Evolutionary conservation across 2,329 filamentous ascomycete species (phyloP).

Genomic region (Mycosphaerelloides madeirae): DNA sequence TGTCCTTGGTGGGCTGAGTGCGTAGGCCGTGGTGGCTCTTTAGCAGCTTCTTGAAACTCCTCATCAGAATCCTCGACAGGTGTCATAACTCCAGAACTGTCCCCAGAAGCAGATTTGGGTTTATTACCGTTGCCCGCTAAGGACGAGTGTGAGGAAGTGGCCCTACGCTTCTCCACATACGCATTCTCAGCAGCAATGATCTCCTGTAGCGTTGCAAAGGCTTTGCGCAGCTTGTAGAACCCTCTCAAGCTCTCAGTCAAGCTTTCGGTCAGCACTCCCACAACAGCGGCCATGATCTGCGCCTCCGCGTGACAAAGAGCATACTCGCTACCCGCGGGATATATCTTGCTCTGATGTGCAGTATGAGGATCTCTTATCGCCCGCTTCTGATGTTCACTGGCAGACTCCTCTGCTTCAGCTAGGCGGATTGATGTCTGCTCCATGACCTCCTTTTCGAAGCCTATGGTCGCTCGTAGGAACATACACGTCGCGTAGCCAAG

Average conservation of each 20-base stretch:
- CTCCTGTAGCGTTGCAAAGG: conserved; percentile 73
- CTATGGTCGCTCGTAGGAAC: conserved; percentile 81
- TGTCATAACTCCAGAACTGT: conserved; percentile 17
- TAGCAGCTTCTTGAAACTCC: conserved; percentile 54
- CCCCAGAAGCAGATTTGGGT: conserved; percentile 1
- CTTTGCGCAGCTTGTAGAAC: conserved; percentile 89
- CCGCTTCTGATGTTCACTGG: conserved; percentile 70
- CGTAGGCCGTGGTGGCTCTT: conserved; percentile 44
- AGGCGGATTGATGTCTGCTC: conserved; percentile 71
- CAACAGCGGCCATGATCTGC: conserved; percentile 82
- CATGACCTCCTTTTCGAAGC: conserved; percentile 90
- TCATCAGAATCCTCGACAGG: conserved; percentile 21
- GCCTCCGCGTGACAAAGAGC: conserved; percentile 77
- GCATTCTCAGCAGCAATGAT: conserved; percentile 71
- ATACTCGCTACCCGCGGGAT: conserved; percentile 81
- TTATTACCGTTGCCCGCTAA: conserved; percentile 4
- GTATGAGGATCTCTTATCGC: conserved; percentile 57
- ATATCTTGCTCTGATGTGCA: conserved; percentile 59
- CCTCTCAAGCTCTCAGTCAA: conserved; percentile 85
- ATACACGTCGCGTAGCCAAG: conserved; percentile 74
- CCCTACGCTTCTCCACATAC: conserved; percentile 41
- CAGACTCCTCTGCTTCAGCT: conserved; percentile 68
- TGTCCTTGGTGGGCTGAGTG: conserved; percentile 47
- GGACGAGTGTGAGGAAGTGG: conserved; percentile 1
- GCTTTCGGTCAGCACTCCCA: conserved; percentile 87